These are phyloP conservation scores for Xylaria grammica DNA, from an alignment of 495 filamentous ascomycete species.

Conservation along the genomic window DNA sequence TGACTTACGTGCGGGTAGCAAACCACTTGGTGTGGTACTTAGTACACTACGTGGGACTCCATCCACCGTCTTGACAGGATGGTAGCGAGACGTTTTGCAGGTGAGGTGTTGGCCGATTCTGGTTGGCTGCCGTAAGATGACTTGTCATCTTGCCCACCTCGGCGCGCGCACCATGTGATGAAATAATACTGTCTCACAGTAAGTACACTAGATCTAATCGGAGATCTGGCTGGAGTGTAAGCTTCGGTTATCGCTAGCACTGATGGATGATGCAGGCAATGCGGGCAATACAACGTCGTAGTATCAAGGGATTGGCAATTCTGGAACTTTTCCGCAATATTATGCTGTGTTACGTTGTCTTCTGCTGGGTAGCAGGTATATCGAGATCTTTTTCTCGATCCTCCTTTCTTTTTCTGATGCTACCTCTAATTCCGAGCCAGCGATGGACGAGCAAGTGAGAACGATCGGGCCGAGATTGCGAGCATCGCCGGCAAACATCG, in stretches of 20 bases:
- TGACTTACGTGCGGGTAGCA: no score
- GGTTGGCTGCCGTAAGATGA: slow-evolving; percentile 10
- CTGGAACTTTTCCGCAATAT: no score
- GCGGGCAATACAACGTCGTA: no score
- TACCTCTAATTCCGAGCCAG: neutral
- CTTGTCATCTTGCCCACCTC: neutral
- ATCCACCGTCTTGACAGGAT: slow-evolving; percentile 7
- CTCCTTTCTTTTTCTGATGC: neutral
- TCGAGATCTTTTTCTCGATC: neutral
- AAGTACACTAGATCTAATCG: no score
- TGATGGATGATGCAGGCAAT: no score
- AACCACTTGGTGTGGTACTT: no score
- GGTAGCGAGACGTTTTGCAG: neutral
- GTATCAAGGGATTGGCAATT: neutral
- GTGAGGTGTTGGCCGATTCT: neutral
- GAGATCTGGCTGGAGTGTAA: no score
- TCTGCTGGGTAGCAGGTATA: neutral
- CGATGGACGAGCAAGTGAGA: neutral
- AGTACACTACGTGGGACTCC: neutral
- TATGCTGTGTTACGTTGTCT: neutral
- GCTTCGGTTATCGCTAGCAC: no score
- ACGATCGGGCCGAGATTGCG: slow-evolving; percentile 14
- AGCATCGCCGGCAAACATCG: neutral
- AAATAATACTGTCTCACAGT: neutral
- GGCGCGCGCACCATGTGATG: neutral